phyloP scores from a whole-genome alignment of 768 basidiomycete genomes.

The Suillus sp. region DNA sequence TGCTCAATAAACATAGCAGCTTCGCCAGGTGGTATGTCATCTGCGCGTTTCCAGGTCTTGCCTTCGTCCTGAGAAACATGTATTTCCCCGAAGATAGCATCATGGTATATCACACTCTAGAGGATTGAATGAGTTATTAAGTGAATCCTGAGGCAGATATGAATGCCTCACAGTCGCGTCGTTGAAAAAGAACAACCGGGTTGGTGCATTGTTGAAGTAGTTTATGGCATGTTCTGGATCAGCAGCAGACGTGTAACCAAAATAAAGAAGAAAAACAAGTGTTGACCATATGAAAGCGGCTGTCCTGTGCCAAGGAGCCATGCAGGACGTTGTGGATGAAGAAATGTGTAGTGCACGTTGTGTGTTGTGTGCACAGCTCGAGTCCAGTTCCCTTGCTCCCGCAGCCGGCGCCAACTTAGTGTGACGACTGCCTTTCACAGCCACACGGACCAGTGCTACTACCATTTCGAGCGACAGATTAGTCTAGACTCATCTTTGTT shows the following conservation, averaged over 20 bases:
- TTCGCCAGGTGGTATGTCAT: conserved; percentile 55
- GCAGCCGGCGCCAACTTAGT: neutral
- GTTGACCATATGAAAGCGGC: conserved; percentile 29
- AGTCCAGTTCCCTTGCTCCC: neutral
- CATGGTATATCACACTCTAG: conserved; percentile 80
- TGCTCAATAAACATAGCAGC: conserved; percentile 81
- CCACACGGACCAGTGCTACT: neutral
- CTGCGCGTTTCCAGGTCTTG: conserved; percentile 57
- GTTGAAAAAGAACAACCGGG: conserved; percentile 87
- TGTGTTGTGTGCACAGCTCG: neutral
- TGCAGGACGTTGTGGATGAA: conserved; percentile 21
- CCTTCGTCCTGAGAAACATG: conserved; percentile 89
- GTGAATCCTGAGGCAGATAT: conserved; percentile 4
- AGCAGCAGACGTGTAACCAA: conserved; percentile 37
- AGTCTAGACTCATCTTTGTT: neutral
- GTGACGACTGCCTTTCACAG: neutral
- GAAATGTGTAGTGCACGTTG: conserved; percentile 2
- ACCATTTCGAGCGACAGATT: neutral
- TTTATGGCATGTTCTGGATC: conserved; percentile 51
- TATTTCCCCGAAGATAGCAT: conserved; percentile 65
- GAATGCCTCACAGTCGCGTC: conserved; percentile 74
- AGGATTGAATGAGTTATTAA: neutral
- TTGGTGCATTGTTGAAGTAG: conserved; percentile 72
- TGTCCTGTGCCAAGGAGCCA: conserved; percentile 32
- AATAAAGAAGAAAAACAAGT: conserved; percentile 25